Evolutionary conservation across 208 protist genomes (phyloP).

Genomic region (Trypanosoma platydactyli): DNA sequence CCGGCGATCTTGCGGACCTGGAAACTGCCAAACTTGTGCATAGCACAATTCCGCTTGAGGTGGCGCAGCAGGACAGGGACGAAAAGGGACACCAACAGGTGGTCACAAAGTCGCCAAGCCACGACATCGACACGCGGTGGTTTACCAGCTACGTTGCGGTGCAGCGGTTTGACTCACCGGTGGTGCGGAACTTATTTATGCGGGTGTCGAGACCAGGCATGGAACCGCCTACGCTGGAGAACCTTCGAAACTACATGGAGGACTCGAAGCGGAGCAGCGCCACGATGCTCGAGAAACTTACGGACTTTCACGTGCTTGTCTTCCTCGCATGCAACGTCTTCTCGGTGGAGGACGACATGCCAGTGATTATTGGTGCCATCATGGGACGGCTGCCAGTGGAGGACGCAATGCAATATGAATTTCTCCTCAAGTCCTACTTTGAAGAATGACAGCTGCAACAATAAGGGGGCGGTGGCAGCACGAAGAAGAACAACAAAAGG

Average conservation of each 20-base stretch:
- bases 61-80: conserved; percentile 76
- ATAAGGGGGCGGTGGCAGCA: conserved; percentile 4
- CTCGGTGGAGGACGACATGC: conserved; percentile 57
- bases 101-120: conserved; percentile 64
- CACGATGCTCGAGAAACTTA: conserved; percentile 73
- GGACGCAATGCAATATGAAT: conserved; percentile 49
- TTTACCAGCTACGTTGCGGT: conserved; percentile 90
- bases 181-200: conserved; percentile 85
- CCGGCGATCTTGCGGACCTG: conserved; percentile 20
- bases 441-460: neutral
- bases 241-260: conserved; percentile 75
- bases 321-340: conserved; percentile 73
- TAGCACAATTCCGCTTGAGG: conserved; percentile 64
- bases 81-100: conserved; percentile 55
- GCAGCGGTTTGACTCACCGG: conserved; percentile 71
- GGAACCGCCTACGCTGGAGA: conserved; percentile 64
- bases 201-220: conserved; percentile 80
- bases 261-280: conserved; percentile 66
- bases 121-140: conserved; percentile 81
- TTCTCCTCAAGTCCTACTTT: conserved; percentile 45
- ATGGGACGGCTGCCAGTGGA: conserved; percentile 38
- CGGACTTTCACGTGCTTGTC: conserved; percentile 92
- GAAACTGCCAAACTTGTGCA: conserved; percentile 45
- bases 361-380: conserved; percentile 46
- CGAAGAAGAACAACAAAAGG: too few relatives aligned